A percentile compares a stretch with the other conserved stretches of the same genome.
phyloP scores from a whole-genome alignment of 2,329 filamentous ascomycete genomes.

The Alternaria hordeiaustralica region DNA sequence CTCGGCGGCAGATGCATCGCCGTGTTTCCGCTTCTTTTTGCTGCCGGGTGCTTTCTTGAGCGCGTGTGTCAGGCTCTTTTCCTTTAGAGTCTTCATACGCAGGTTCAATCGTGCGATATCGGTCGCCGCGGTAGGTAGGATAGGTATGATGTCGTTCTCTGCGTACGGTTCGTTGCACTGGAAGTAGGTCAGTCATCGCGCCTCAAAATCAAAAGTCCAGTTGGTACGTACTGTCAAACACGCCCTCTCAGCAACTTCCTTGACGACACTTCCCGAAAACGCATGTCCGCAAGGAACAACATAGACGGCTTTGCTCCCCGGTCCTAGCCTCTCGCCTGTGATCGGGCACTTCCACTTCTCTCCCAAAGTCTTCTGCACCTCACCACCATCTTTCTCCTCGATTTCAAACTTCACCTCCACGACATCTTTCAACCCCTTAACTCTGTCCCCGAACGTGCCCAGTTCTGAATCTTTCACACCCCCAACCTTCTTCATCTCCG shows the following conservation, averaged over 20 bases:
- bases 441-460: slow-evolving; percentile 62
- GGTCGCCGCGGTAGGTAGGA: slow-evolving; percentile 73
- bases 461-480: slow-evolving; percentile 56
- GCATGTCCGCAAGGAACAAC: slow-evolving; percentile 94
- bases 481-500: slow-evolving; percentile 56
- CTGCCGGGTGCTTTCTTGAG: slow-evolving; percentile 76
- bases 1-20: slow-evolving; percentile 5
- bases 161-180: slow-evolving; percentile 79
- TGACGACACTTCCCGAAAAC: slow-evolving; percentile 85
- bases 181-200: slow-evolving; percentile 14
- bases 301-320: slow-evolving; percentile 81
- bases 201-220: not conserved
- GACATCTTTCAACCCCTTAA: slow-evolving; percentile 84
- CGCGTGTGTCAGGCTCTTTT: slow-evolving; percentile 79
- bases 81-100: slow-evolving; percentile 71
- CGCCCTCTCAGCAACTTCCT: slow-evolving; percentile 72
- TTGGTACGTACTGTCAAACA: slow-evolving; percentile 61
- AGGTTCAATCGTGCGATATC: slow-evolving; percentile 73
- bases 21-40: slow-evolving; percentile 78
- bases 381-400: slow-evolving; percentile 49
- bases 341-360: slow-evolving; percentile 83
- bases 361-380: slow-evolving; percentile 51
- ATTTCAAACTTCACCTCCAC: slow-evolving; percentile 81
- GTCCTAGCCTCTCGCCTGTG: slow-evolving; percentile 84
- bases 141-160: slow-evolving; percentile 78